Conservation (phyloP, 305 asterid species). For the Fraxinus albicans region DNA sequence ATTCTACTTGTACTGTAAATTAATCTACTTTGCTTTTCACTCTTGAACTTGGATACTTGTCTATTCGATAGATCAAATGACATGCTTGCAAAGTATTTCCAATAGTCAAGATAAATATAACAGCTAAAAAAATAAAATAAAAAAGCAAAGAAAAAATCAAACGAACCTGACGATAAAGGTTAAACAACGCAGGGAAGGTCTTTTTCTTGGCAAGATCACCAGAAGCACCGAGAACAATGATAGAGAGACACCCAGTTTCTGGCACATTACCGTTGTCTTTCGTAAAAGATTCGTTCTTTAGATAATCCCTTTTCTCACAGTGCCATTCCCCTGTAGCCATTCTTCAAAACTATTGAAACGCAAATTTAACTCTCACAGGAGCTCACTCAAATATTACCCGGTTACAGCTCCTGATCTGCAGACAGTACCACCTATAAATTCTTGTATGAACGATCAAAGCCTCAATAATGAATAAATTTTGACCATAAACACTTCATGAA, state of each 20-base stretch:
- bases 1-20: background rate
- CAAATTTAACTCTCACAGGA: conserved; percentile 9
- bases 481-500: background rate
- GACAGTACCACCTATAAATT: background rate
- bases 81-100: background rate
- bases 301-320: conserved; percentile 55
- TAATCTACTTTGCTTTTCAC: background rate
- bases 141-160: background rate
- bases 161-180: conserved; percentile 85
- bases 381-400: background rate
- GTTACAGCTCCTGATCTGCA: conserved; percentile 31
- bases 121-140: background rate
- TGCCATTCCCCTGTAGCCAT: conserved; percentile 61
- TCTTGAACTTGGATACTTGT: background rate
- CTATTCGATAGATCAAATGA: background rate
- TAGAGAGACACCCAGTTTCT: conserved; percentile 79
- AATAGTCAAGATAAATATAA: background rate
- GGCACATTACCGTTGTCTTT: conserved; percentile 45
- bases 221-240: conserved; percentile 93
- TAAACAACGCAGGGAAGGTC: conserved; percentile 94
- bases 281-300: conserved; percentile 52
- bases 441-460: background rate
- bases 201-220: conserved; percentile 99
- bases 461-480: background rate
- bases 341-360: conserved; percentile 19